These are phyloP conservation scores for Vitellaria paradoxa DNA, from an alignment of 179 eudicot genomes.

Conservation along the genomic window DNA sequence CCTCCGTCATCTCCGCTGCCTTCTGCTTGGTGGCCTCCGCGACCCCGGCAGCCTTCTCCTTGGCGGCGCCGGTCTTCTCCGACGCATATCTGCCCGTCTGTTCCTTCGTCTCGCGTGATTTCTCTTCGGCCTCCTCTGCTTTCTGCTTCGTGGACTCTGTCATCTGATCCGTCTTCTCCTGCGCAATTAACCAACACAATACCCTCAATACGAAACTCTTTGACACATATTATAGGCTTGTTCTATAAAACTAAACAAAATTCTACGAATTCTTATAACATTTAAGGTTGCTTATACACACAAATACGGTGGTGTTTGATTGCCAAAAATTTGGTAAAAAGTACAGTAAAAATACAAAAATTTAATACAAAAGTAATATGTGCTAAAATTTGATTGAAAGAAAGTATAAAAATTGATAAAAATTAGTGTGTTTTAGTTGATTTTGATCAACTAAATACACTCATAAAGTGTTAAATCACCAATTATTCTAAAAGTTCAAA, in stretches of 20 bases:
- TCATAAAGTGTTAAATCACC: no score
- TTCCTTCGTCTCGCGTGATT: not conserved
- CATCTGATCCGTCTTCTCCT: conserved; percentile 11
- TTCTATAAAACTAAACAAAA: not conserved
- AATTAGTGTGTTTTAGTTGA: no score
- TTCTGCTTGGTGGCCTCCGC: conserved; percentile 29
- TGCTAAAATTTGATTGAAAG: no score
- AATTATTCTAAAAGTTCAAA: no score
- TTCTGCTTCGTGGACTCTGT: conserved; percentile 9
- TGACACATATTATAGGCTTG: not conserved
- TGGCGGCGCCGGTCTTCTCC: conserved; percentile 1
- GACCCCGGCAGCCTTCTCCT: conserved; percentile 16
- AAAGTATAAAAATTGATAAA: no score
- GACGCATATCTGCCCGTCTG: not conserved
- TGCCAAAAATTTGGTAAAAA: no score
- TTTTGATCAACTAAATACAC: no score
- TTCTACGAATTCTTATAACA: not conserved
- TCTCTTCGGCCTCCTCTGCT: conserved; percentile 11
- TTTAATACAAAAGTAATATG: no score
- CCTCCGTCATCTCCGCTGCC: conserved; percentile 26
- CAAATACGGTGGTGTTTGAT: no score
- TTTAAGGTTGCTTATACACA: no score
- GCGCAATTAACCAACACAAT: not conserved
- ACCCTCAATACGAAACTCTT: not conserved
- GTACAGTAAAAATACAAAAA: no score